phyloP scores from a whole-genome alignment of 768 basidiomycete species.

The Naganishia vishniacii region DNA sequence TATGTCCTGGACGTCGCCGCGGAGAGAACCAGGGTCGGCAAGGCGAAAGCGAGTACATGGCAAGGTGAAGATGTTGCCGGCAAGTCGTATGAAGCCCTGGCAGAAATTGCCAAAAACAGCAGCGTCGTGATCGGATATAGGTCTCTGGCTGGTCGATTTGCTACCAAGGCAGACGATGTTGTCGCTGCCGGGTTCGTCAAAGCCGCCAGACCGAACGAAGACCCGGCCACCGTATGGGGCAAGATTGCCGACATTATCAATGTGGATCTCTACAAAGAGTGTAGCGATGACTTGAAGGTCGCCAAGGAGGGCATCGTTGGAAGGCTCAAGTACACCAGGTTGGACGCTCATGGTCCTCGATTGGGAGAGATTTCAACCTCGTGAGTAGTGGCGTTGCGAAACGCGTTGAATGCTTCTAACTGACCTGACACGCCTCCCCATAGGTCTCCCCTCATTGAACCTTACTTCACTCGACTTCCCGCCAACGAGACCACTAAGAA shows the following conservation, averaged over 20 bases:
- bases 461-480: slow-evolving; percentile 81
- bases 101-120: slow-evolving; percentile 56
- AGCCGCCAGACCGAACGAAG: slow-evolving; percentile 56
- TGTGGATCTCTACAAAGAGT: slow-evolving; percentile 77
- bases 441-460: slow-evolving; percentile 79
- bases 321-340: slow-evolving; percentile 69
- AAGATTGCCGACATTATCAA: slow-evolving; percentile 79
- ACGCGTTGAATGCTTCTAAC: background rate
- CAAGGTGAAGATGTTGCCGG: slow-evolving; percentile 58
- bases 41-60: slow-evolving; percentile 58
- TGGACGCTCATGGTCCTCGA: slow-evolving; percentile 78
- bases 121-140: slow-evolving; percentile 60
- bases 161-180: slow-evolving; percentile 56
- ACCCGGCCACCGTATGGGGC: slow-evolving; percentile 67
- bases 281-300: slow-evolving; percentile 71
- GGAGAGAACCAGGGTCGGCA: slow-evolving; percentile 59
- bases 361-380: slow-evolving; percentile 68
- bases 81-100: slow-evolving; percentile 63
- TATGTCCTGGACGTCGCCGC: slow-evolving; percentile 73
- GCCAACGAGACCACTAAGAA: slow-evolving; percentile 51
- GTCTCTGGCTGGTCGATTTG: slow-evolving; percentile 59
- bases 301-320: slow-evolving; percentile 71
- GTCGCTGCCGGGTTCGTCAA: slow-evolving; percentile 70
- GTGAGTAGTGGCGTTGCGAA: slow-evolving; percentile 48
- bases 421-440: background rate